Percentiles rank a stretch among this genome's conserved stretches.
phyloP scores from a whole-genome alignment of 257 asterid genomes.

The Solanum sejunctum region DNA sequence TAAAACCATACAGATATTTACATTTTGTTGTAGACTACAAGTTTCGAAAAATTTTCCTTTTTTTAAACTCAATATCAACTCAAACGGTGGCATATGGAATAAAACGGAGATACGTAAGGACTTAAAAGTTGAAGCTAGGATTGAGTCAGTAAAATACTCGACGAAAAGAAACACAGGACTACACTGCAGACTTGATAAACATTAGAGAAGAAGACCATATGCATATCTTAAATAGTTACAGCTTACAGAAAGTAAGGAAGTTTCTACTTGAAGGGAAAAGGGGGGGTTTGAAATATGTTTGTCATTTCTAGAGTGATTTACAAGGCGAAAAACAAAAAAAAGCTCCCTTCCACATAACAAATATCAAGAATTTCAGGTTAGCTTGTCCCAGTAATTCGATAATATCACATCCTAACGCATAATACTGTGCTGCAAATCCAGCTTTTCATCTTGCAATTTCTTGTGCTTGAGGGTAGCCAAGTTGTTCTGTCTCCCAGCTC shows the following conservation, averaged over 20 bases:
- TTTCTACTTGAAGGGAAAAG: not conserved
- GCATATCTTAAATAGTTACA: constrained; percentile 5
- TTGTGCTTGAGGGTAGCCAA: constrained; percentile 15
- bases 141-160: not conserved
- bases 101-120: not conserved
- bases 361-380: constrained; percentile 22
- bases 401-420: constrained; percentile 7
- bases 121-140: not conserved
- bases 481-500: constrained; percentile 42
- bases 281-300: not conserved
- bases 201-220: not conserved
- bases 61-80: not conserved
- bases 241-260: not conserved
- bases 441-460: constrained; percentile 34
- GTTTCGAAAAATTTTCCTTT: not conserved
- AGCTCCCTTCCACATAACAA: constrained; percentile 26
- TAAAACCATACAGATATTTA: no score
- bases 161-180: not conserved
- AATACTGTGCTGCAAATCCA: constrained; percentile 12
- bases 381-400: constrained; percentile 18
- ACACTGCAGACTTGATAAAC: not conserved
- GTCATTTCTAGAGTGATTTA: not conserved
- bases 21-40: no score
- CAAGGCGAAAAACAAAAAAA: constrained; percentile 11
- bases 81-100: not conserved